phyloP scores from a whole-genome alignment of 768 basidiomycete species.

The Erythrobasidium yunnanense region DNA sequence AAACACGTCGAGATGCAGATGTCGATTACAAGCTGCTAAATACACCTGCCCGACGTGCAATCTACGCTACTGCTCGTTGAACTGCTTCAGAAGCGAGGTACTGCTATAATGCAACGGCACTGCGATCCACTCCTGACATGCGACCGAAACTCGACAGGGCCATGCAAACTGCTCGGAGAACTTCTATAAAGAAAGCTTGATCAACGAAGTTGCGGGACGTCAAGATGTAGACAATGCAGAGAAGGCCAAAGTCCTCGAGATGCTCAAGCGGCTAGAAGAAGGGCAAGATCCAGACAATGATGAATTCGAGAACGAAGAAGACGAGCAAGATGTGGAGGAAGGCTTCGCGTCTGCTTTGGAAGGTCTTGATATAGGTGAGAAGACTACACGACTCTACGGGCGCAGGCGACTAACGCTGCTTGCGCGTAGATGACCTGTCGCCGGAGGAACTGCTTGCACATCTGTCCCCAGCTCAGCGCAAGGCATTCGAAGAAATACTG shows the following conservation, averaged over 20 bases:
- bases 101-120: neutral
- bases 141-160: neutral
- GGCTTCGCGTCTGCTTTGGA: constrained; percentile 22
- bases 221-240: constrained; percentile 16
- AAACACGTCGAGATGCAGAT: constrained; percentile 22
- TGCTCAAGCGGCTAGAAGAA: constrained; percentile 34
- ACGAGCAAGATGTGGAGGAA: constrained; percentile 22
- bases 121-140: neutral
- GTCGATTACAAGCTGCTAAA: constrained; percentile 27
- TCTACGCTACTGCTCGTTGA: constrained; percentile 36
- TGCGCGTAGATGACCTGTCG: constrained; percentile 26
- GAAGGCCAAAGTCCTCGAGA: constrained; percentile 30
- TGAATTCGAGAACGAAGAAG: constrained; percentile 13
- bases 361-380: constrained; percentile 31
- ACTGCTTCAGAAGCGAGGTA: constrained; percentile 31
- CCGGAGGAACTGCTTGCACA: constrained; percentile 30
- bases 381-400: neutral
- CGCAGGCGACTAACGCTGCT: neutral
- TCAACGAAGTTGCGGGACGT: constrained; percentile 28
- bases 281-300: too few relatives aligned
- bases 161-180: constrained; percentile 31
- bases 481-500: constrained; percentile 2
- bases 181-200: constrained; percentile 29
- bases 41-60: constrained; percentile 38
- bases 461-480: constrained; percentile 29